These are phyloP conservation scores for Arabidopsis arenosa DNA, from an alignment of 345 rosid species.

Conservation along the genomic window DNA sequence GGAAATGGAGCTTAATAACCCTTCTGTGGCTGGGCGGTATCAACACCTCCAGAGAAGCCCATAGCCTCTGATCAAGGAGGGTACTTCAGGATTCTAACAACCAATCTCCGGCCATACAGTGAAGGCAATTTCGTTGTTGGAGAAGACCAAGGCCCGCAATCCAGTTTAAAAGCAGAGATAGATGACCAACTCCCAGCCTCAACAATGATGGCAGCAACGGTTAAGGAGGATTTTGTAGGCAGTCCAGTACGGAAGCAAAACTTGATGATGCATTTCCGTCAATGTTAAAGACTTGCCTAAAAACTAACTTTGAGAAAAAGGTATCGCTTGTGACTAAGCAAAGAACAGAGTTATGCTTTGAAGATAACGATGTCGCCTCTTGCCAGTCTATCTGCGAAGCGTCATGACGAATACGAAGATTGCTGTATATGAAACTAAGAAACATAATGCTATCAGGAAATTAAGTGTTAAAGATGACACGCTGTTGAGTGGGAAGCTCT, in stretches of 20 bases:
- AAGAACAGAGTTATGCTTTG: neutral
- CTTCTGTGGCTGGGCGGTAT: neutral
- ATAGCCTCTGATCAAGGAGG: neutral
- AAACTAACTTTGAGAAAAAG: neutral
- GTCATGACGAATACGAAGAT: neutral
- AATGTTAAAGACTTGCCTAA: slow-evolving; percentile 7
- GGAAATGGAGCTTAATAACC: neutral
- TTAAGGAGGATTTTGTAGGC: neutral
- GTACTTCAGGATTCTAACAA: neutral
- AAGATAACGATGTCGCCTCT: neutral
- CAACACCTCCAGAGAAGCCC: neutral
- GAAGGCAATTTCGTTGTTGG: neutral
- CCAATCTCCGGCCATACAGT: neutral
- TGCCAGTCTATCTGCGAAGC: neutral
- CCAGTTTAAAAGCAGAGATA: neutral
- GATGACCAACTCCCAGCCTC: neutral
- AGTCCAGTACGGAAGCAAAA: neutral
- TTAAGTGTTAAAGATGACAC: neutral
- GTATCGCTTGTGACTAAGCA: neutral
- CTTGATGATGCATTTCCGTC: neutral
- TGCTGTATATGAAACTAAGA: neutral
- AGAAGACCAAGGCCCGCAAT: neutral
- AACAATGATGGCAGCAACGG: neutral
- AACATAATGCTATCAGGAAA: neutral
- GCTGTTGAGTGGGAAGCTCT: neutral